Conservation (phyloP, 805 yeast genomes). For the Teunomyces atbi region DNA sequence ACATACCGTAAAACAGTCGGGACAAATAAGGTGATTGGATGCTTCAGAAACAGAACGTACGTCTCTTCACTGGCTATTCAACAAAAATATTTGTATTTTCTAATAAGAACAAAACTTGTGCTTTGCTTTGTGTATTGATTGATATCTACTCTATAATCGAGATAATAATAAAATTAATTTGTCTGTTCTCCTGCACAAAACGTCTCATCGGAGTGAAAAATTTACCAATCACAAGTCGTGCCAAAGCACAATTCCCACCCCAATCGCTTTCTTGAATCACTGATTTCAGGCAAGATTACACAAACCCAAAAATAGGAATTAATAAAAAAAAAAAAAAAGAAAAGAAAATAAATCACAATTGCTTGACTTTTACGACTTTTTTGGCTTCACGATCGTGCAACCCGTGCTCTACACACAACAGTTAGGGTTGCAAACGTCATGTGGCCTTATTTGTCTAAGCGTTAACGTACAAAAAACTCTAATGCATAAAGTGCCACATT, state of each 20-base stretch:
- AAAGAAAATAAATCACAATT: no score
- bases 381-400: no score
- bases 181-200: not conserved
- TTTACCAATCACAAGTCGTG: slow-evolving; percentile 3
- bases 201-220: slow-evolving; percentile 5
- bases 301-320: not conserved
- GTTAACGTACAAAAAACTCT: no score
- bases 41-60: not conserved
- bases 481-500: no score
- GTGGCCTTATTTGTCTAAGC: no score
- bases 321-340: no score
- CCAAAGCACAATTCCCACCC: not conserved
- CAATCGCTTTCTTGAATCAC: not conserved
- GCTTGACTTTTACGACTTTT: no score
- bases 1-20: slow-evolving; percentile 1
- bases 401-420: no score
- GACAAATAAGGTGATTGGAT: not conserved
- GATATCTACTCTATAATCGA: slow-evolving; percentile 1
- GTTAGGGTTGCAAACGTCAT: no score
- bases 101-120: not conserved
- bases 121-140: slow-evolving; percentile 2
- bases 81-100: not conserved
- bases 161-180: not conserved
- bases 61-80: no score
- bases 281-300: not conserved